Evolutionary conservation across 2,329 filamentous ascomycete genomes (phyloP).

Genomic region (Endoconidiophora laricicola): DNA sequence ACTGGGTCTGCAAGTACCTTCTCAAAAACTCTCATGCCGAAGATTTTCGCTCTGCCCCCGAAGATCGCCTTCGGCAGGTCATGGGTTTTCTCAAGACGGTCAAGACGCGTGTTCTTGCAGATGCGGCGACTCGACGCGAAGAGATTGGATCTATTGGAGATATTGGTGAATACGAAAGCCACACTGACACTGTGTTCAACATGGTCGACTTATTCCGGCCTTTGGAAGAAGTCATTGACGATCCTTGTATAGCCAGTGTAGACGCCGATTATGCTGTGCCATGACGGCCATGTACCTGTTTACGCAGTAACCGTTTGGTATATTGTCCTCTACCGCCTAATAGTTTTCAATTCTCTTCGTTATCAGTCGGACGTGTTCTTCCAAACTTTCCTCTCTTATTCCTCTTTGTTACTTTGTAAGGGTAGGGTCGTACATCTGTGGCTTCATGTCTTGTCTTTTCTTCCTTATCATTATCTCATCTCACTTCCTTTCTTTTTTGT

Average conservation of each 20-base stretch:
- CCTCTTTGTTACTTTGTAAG: too few species aligned
- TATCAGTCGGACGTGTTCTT: too few species aligned
- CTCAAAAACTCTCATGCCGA: slow-evolving; percentile 38
- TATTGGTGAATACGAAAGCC: slow-evolving; percentile 50
- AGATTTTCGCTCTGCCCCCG: slow-evolving; percentile 39
- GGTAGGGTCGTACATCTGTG: slow-evolving; percentile 2
- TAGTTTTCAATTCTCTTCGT: too few species aligned
- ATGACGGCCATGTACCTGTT: background rate
- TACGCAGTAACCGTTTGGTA: too few species aligned
- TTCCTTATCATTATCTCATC: slow-evolving; percentile 16
- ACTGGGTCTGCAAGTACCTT: slow-evolving; percentile 52
- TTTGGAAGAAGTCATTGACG: slow-evolving; percentile 29
- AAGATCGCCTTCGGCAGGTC: slow-evolving; percentile 42
- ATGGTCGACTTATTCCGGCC: slow-evolving; percentile 57
- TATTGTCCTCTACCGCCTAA: too few species aligned
- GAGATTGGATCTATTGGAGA: slow-evolving; percentile 51
- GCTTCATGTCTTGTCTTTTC: slow-evolving; percentile 18
- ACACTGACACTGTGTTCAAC: slow-evolving; percentile 47
- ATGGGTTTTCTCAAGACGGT: slow-evolving; percentile 45
- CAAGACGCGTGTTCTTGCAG: slow-evolving; percentile 42
- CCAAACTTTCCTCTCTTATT: too few species aligned
- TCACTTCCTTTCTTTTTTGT: slow-evolving; percentile 15
- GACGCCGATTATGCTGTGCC: slow-evolving; percentile 23
- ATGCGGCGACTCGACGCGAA: slow-evolving; percentile 47
- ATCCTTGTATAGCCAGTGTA: slow-evolving; percentile 26